Evolutionary conservation across 371 early-diverging fungal species (phyloP).

Genomic region (Mucor sp.): DNA sequence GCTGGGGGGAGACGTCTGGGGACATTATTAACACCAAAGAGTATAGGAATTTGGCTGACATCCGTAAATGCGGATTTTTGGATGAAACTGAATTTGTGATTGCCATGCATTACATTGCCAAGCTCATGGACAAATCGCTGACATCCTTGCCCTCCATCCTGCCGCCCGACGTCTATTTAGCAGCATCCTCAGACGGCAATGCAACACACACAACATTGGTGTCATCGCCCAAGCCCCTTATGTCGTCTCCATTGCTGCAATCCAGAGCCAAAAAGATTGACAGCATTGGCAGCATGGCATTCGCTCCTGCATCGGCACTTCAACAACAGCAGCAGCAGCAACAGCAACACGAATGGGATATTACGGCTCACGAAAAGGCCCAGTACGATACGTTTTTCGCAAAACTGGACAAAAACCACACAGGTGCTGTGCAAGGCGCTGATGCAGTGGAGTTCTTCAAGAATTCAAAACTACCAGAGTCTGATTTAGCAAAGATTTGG

Average conservation of each 20-base stretch:
- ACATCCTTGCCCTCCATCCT: constrained; percentile 24
- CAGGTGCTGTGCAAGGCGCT: constrained; percentile 45
- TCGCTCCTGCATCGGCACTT: constrained; percentile 23
- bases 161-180: constrained; percentile 15
- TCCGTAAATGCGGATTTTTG: constrained; percentile 58
- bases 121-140: constrained; percentile 63
- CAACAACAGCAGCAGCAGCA: too few species aligned
- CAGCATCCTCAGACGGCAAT: constrained; percentile 9
- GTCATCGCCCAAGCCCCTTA: constrained; percentile 14
- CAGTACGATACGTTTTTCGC: constrained; percentile 75
- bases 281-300: constrained; percentile 43
- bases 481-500: constrained; percentile 82
- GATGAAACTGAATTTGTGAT: constrained; percentile 68
- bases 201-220: not conserved
- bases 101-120: constrained; percentile 76
- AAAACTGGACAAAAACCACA: constrained; percentile 56
- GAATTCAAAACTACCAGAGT: constrained; percentile 76
- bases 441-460: constrained; percentile 84
- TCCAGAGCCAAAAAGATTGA: constrained; percentile 34
- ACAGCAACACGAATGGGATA: constrained; percentile 59
- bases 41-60: constrained; percentile 64
- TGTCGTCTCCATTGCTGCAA: constrained; percentile 19
- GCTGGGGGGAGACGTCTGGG: not conserved
- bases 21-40: not conserved
- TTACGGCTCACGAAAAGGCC: constrained; percentile 68